Conservation (phyloP, 1,284 basidiomycete species). For the Thelephora terrestris region DNA sequence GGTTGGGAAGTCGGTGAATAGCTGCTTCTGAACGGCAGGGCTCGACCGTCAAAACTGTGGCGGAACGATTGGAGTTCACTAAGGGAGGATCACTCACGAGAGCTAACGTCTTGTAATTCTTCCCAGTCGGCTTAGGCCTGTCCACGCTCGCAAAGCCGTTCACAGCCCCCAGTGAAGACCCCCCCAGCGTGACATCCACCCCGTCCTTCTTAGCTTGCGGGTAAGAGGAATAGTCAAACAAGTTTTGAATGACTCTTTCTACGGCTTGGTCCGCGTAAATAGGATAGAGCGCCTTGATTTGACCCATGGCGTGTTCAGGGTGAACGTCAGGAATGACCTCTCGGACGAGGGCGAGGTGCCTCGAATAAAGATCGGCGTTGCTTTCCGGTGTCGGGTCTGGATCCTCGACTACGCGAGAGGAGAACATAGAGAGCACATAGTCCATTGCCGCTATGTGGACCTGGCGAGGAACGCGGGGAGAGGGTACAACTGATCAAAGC, state of each 20-base stretch:
- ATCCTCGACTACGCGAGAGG: no score
- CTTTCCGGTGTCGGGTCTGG: no score
- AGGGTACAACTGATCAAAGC: no score
- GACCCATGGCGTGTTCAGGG: constrained; percentile 35
- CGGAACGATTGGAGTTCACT: not conserved
- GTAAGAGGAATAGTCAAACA: constrained; percentile 55
- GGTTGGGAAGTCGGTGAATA: constrained; percentile 45
- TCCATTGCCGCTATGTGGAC: no score
- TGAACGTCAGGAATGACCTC: constrained; percentile 62
- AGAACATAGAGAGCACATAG: no score
- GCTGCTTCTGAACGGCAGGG: constrained; percentile 30
- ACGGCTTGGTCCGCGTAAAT: constrained; percentile 29
- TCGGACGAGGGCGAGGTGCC: constrained; percentile 37
- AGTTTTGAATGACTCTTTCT: constrained; percentile 41
- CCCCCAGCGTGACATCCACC: constrained; percentile 15
- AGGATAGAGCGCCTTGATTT: constrained; percentile 32
- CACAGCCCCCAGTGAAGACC: constrained; percentile 24
- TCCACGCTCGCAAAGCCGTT: constrained; percentile 42
- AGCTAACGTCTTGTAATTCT: constrained; percentile 37
- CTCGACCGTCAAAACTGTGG: not conserved
- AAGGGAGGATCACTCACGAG: constrained; percentile 29
- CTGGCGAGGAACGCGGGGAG: no score
- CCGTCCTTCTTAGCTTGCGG: constrained; percentile 37
- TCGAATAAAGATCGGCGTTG: constrained; percentile 6
- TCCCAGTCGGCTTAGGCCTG: constrained; percentile 29